phyloP scores from a whole-genome alignment of 208 protist genomes.

The Willaertia magna region DNA sequence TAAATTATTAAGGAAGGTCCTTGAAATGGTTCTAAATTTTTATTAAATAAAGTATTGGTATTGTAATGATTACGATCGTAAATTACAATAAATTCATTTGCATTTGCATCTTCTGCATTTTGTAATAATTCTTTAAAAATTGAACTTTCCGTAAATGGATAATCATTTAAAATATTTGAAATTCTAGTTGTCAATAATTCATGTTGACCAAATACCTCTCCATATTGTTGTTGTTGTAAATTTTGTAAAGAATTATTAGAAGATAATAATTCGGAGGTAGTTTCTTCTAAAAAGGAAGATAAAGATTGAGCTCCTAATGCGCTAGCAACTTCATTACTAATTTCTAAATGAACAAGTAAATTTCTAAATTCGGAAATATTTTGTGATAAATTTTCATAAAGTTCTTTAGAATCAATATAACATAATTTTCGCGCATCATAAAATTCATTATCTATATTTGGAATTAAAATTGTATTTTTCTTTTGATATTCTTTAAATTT shows the following conservation, averaged over 20 bases:
- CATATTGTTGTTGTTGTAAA: neutral
- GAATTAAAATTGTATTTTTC: neutral
- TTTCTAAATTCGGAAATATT: neutral
- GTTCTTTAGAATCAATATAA: neutral
- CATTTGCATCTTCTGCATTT: conserved; percentile 41
- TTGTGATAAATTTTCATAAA: neutral
- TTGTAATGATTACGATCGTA: too few relatives aligned
- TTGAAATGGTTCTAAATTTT: too few relatives aligned
- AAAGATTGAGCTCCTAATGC: conserved; percentile 23
- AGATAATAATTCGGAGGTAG: neutral
- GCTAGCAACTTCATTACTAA: conserved; percentile 16
- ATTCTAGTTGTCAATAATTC: conserved; percentile 26
- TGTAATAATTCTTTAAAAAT: conserved; percentile 32
- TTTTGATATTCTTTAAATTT: conserved; percentile 9
- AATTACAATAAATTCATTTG: conserved; percentile 21
- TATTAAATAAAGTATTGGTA: too few relatives aligned
- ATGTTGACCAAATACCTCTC: conserved; percentile 34
- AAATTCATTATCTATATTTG: neutral
- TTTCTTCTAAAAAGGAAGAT: neutral
- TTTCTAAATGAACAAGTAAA: conserved; percentile 20
- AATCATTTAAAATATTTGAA: conserved; percentile 17
- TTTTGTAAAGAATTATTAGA: neutral
- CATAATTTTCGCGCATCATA: neutral
- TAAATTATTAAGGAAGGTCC: too few relatives aligned
- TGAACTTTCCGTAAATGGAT: conserved; percentile 6